Conservation (phyloP, 768 basidiomycete species). For the Tephrocybe sp. region DNA sequence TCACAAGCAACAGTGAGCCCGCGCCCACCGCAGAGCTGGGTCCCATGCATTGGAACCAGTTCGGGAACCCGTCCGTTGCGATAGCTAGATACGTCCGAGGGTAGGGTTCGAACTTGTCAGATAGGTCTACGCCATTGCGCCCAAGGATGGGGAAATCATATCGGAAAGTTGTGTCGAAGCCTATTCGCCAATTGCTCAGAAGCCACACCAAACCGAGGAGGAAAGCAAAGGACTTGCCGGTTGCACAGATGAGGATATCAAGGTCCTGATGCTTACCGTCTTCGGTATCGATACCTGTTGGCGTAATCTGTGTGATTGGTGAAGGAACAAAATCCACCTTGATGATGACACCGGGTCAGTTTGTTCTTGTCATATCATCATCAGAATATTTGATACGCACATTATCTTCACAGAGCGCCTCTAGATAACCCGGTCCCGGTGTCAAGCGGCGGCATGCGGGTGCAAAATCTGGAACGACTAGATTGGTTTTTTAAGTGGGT, state of each 20-base stretch:
- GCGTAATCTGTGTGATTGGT: slow-evolving; percentile 48
- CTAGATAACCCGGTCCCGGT: slow-evolving; percentile 65
- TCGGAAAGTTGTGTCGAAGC: slow-evolving; percentile 50
- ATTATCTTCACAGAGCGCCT: slow-evolving; percentile 61
- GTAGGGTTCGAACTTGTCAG: slow-evolving; percentile 51
- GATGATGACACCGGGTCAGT: neutral
- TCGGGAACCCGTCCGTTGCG: slow-evolving; percentile 65
- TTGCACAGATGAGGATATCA: slow-evolving; percentile 63
- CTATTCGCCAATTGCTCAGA: slow-evolving; percentile 21
- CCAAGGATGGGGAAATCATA: slow-evolving; percentile 52
- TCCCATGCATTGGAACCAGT: slow-evolving; percentile 57
- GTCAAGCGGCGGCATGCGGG: slow-evolving; percentile 64
- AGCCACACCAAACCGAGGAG: neutral
- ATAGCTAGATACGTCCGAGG: slow-evolving; percentile 58
- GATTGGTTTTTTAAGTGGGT: neutral
- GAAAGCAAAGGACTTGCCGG: slow-evolving; percentile 32
- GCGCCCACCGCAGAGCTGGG: slow-evolving; percentile 56
- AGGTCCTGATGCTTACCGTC: slow-evolving; percentile 54
- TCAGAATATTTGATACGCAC: slow-evolving; percentile 25
- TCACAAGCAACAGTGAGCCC: slow-evolving; percentile 51
- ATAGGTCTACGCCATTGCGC: slow-evolving; percentile 47
- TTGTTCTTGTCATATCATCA: neutral
- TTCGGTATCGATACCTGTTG: slow-evolving; percentile 51
- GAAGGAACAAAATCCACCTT: slow-evolving; percentile 53
- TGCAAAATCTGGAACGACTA: slow-evolving; percentile 59